These are phyloP conservation scores for Polysphondylium violaceum DNA, from an alignment of 78 protist species.

Conservation along the genomic window DNA sequence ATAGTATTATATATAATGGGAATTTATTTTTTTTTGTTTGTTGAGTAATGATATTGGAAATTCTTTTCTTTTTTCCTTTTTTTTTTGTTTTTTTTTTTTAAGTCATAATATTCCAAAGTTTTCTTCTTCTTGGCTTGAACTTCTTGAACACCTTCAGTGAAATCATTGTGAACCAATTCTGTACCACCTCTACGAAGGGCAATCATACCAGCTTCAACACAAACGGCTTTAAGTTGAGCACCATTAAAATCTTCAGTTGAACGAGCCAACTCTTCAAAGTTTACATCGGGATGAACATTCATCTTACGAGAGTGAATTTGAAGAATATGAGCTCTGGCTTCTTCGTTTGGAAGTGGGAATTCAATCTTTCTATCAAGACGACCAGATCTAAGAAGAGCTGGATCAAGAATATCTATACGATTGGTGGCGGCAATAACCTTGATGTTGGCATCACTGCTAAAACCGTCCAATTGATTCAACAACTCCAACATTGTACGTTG, in stretches of 20 bases:
- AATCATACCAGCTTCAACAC: conserved; percentile 98
- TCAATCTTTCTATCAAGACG: conserved; percentile 98
- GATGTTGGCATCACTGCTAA: conserved; percentile 91
- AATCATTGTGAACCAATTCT: conserved; percentile 98
- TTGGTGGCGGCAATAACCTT: conserved; percentile 99
- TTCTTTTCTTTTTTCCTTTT: neutral
- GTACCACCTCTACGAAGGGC: conserved; percentile 92
- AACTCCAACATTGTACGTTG: conserved; percentile 99
- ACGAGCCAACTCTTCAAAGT: conserved; percentile 98
- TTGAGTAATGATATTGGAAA: neutral
- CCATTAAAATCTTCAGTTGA: conserved; percentile 99
- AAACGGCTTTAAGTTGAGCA: conserved; percentile 99
- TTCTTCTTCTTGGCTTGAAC: conserved; percentile 99
- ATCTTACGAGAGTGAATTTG: conserved; percentile 98
- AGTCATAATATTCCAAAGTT: conserved; percentile 96
- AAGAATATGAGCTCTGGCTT: conserved; percentile 96
- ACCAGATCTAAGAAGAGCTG: conserved; percentile 99
- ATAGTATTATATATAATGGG: too few species aligned
- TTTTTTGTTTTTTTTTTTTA: conserved; percentile 14
- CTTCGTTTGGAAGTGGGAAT: conserved; percentile 99
- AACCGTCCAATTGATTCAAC: conserved; percentile 99
- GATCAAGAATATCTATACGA: conserved; percentile 99
- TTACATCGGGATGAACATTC: conserved; percentile 93
- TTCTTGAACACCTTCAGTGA: conserved; percentile 97
- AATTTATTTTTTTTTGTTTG: neutral